Conservation (phyloP, 768 basidiomycete species). For the Auricularia heimuer region DNA sequence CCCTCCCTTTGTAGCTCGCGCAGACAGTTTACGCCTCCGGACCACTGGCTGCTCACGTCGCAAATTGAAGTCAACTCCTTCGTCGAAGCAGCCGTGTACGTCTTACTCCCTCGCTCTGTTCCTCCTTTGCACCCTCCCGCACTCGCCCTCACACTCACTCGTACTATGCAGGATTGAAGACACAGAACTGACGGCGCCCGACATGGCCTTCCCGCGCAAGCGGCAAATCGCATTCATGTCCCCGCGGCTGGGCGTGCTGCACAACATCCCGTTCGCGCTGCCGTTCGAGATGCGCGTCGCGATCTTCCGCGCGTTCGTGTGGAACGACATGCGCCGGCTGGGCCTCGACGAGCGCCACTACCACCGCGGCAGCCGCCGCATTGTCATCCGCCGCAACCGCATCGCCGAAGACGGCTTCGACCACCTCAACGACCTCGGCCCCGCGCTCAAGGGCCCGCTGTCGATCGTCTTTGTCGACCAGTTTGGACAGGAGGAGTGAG, state of each 20-base stretch:
- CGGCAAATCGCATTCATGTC: constrained; percentile 67
- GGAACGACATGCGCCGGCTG: constrained; percentile 39
- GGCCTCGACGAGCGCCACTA: constrained; percentile 16
- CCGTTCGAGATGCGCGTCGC: constrained; percentile 87
- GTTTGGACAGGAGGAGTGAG: constrained; percentile 77
- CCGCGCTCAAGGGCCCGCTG: constrained; percentile 71
- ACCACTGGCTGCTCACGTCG: constrained; percentile 70
- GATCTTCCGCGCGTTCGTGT: constrained; percentile 79
- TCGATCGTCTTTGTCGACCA: constrained; percentile 90
- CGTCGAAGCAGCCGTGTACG: constrained; percentile 78
- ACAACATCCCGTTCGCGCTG: constrained; percentile 93
- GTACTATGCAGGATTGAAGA: constrained; percentile 49
- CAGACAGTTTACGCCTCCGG: constrained; percentile 67
- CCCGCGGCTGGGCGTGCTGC: constrained; percentile 80
- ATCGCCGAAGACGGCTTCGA: constrained; percentile 92
- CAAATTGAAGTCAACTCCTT: constrained; percentile 60
- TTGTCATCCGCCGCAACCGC: constrained; percentile 57
- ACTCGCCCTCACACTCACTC: not conserved
- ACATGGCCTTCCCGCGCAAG: constrained; percentile 25
- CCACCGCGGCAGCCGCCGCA: constrained; percentile 20
- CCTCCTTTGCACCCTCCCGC: no score
- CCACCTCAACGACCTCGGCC: constrained; percentile 50
- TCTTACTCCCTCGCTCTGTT: constrained; percentile 1
- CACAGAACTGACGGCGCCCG: constrained; percentile 21
- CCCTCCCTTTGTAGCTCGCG: constrained; percentile 49